Evolutionary conservation across 2,329 filamentous ascomycete genomes (phyloP), one percentile per base, ranked within the genome.

Genomic region (Colletotrichum tofieldiae): DNA sequence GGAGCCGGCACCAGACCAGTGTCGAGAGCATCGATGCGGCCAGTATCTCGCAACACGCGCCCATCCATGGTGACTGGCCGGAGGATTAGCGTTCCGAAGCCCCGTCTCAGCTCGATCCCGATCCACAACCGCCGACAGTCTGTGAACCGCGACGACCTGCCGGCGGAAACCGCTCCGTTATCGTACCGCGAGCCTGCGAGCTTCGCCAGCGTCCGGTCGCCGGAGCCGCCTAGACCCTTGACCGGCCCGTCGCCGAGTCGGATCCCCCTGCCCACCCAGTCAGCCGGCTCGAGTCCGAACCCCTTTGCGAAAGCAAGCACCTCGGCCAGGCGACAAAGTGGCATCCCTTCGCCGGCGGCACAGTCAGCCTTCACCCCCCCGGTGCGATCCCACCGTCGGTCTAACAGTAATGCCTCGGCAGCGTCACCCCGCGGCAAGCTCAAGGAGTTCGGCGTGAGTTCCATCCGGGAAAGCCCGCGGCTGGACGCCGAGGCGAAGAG

Each of bases 401-500:
- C 81, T 26, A 80, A 86, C 49, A 88, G 86, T 74, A 79, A 79
- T 49, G 81, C 83, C 1, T 88, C 86, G 5, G 79, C 82, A 8
- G 81, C 84, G 3, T 82, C 84, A 7, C 78, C 78, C 5, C 82
- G 77, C 62, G 75, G 18, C 23, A 72, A 59, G 23, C 47, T 75
- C 23, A 75, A 74, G n/a, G 75, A 74, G 43, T 73, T 76, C 6
- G 76, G 76, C 26, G 76, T 81, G 0, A 76, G 81, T 47, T 71
- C 67, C 1, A 73, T 73, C 32, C 61, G 67, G 20, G 79, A 79
- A n/a, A 90, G 86, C 75, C 88, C 88, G 6, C 82, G 88, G 3
- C 81, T 91, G 5, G 83, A 89, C 77, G 81, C 86, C 26, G 94
- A 98, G 77, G 93, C 94, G 8, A 92, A 92, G 78, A 88, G 89